Evolutionary conservation across 2,329 filamentous ascomycete species (phyloP).

Genomic region (Trichoderma sp.): DNA sequence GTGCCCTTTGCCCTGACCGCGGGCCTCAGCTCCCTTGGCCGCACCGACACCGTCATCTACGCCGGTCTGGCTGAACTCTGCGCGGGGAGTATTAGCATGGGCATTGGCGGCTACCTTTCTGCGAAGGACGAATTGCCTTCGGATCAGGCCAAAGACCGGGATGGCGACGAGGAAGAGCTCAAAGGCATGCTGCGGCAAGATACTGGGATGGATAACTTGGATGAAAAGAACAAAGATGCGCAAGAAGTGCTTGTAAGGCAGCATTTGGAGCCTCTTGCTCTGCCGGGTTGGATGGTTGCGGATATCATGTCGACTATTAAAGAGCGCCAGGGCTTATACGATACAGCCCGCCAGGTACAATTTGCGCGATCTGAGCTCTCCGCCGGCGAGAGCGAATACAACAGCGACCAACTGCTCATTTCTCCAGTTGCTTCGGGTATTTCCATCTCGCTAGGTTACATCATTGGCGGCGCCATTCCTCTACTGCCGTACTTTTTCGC

Average conservation of each 20-base stretch:
- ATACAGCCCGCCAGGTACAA: constrained; percentile 29
- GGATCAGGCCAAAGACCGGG: not conserved
- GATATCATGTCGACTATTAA: constrained; percentile 34
- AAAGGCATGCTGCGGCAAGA: constrained; percentile 33
- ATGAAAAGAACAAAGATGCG: constrained; percentile 24
- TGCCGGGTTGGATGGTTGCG: constrained; percentile 30
- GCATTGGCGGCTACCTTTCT: constrained; percentile 68
- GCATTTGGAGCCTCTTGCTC: constrained; percentile 38
- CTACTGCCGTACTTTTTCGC: constrained; percentile 63
- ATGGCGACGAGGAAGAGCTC: constrained; percentile 30
- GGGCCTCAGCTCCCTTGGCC: constrained; percentile 63
- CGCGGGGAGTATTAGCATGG: constrained; percentile 73
- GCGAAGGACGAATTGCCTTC: constrained; percentile 46
- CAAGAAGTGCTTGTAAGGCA: constrained; percentile 34
- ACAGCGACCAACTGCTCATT: constrained; percentile 30
- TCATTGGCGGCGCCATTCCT: constrained; percentile 63
- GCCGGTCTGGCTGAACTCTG: constrained; percentile 71
- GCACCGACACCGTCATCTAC: constrained; percentile 63
- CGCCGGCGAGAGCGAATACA: not conserved
- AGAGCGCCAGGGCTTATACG: constrained; percentile 33
- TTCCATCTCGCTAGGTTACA: constrained; percentile 63
- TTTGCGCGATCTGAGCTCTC: not conserved
- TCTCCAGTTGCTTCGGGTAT: constrained; percentile 54
- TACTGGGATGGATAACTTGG: constrained; percentile 21
- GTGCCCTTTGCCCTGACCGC: constrained; percentile 75